Percentiles rank a stretch among this genome's conserved stretches.
phyloP scores from a whole-genome alignment of 148 eudicot genomes.

The Tetragonia tetragonoides region DNA sequence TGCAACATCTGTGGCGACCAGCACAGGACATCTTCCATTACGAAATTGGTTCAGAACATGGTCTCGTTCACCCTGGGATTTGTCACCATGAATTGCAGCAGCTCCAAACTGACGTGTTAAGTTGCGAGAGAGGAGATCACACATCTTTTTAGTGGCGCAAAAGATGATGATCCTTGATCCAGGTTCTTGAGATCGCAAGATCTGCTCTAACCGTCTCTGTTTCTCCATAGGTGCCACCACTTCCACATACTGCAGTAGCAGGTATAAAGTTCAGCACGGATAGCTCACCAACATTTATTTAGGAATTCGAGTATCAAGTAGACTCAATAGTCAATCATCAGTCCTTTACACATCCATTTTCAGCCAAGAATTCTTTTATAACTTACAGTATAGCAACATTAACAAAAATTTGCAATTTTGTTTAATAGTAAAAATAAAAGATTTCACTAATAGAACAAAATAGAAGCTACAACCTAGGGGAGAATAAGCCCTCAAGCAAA shows the following conservation, averaged over 20 bases:
- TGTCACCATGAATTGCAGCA: conserved; percentile 94
- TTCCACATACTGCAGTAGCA: conserved; percentile 60
- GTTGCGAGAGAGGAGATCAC: conserved; percentile 81
- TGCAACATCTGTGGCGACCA: conserved; percentile 99
- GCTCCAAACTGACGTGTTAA: conserved; percentile 72
- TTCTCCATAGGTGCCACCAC: conserved; percentile 67
- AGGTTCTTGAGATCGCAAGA: conserved; percentile 84
- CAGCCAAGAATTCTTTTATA: not conserved
- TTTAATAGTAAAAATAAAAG: no score
- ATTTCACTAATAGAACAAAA: no score
- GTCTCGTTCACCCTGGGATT: conserved; percentile 83
- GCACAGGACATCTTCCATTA: conserved; percentile 73
- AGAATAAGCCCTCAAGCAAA: no score
- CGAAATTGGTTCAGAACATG: conserved; percentile 74
- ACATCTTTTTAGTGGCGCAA: conserved; percentile 96
- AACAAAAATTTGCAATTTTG: not conserved
- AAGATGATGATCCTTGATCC: conserved; percentile 91
- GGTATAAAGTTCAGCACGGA: not conserved
- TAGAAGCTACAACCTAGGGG: no score
- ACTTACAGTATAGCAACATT: not conserved
- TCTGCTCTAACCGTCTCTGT: conserved; percentile 74
- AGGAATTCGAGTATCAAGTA: not conserved
- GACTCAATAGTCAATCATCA: not conserved
- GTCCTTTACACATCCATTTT: not conserved
- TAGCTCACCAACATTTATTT: not conserved